Conservation (phyloP, 495 filamentous ascomycete species). For the Aspergillus olivimuriae region DNA sequence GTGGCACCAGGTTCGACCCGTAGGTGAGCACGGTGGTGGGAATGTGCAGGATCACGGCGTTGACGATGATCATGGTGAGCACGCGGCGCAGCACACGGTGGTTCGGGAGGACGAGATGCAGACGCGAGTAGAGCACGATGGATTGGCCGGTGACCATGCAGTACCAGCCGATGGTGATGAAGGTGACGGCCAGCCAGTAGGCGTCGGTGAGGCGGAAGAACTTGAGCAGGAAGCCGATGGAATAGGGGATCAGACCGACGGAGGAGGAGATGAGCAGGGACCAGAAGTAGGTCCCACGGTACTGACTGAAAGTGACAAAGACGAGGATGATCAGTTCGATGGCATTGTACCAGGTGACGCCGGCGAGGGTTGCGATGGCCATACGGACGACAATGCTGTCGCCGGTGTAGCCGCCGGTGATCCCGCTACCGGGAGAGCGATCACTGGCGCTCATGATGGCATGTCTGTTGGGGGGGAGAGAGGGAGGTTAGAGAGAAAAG, state of each 20-base stretch:
- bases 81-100: constrained; percentile 44
- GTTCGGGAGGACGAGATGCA: constrained; percentile 53
- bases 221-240: constrained; percentile 55
- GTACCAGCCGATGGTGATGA: constrained; percentile 53
- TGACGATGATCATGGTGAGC: constrained; percentile 52
- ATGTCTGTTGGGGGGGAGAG: not conserved
- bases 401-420: constrained; percentile 37
- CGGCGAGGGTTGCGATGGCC: constrained; percentile 48
- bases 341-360: constrained; percentile 50
- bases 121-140: constrained; percentile 61
- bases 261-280: constrained; percentile 44
- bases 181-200: constrained; percentile 34
- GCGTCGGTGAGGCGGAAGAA: constrained; percentile 45
- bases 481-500: constrained; percentile 1
- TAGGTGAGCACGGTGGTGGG: constrained; percentile 53
- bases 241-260: constrained; percentile 51
- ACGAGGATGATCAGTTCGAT: constrained; percentile 50
- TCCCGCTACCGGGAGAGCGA: constrained; percentile 31
- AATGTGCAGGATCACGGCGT: constrained; percentile 49
- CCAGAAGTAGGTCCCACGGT: constrained; percentile 54
- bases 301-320: constrained; percentile 48
- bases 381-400: constrained; percentile 32
- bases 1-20: constrained; percentile 42
- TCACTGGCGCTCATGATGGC: constrained; percentile 3
- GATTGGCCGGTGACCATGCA: constrained; percentile 62